phyloP scores from a whole-genome alignment of 1,139 yeast species.

The Tardiomyces blankii region DNA sequence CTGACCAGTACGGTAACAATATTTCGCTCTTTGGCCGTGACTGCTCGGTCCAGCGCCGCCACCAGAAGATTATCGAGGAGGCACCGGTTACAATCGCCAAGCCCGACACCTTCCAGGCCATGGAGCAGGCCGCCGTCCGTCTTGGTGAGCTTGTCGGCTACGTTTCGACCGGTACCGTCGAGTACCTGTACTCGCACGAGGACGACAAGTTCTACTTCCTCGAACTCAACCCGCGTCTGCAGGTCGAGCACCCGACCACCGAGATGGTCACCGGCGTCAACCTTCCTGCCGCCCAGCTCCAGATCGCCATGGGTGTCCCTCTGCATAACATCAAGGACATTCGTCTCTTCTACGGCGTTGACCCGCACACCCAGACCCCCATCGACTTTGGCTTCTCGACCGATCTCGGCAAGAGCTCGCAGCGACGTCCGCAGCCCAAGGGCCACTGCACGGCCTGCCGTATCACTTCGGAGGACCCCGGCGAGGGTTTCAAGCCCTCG shows the following conservation, averaged over 20 bases:
- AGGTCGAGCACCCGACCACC: constrained; percentile 96
- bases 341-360: constrained; percentile 86
- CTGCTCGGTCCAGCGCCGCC: constrained; percentile 93
- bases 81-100: constrained; percentile 96
- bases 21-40: constrained; percentile 95
- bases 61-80: constrained; percentile 92
- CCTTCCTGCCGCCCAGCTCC: constrained; percentile 93
- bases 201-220: constrained; percentile 87
- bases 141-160: constrained; percentile 81
- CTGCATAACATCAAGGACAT: constrained; percentile 68
- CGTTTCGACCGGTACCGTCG: constrained; percentile 96
- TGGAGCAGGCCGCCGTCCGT: constrained; percentile 81
- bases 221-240: constrained; percentile 93
- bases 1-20: constrained; percentile 89
- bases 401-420: constrained; percentile 60
- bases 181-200: constrained; percentile 76
- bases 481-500: constrained; percentile 86
- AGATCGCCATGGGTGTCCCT: constrained; percentile 79
- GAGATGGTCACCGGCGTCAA: constrained; percentile 92
- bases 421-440: constrained; percentile 66
- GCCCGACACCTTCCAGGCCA: constrained; percentile 54
- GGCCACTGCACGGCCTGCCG: constrained; percentile 98
- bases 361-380: constrained; percentile 83
- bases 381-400: constrained; percentile 84
- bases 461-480: constrained; percentile 93